Percentiles rank a stretch among this genome's conserved stretches.
Evolutionary conservation across 768 basidiomycete species (phyloP).

Genomic region (Boletus tomentosulus): DNA sequence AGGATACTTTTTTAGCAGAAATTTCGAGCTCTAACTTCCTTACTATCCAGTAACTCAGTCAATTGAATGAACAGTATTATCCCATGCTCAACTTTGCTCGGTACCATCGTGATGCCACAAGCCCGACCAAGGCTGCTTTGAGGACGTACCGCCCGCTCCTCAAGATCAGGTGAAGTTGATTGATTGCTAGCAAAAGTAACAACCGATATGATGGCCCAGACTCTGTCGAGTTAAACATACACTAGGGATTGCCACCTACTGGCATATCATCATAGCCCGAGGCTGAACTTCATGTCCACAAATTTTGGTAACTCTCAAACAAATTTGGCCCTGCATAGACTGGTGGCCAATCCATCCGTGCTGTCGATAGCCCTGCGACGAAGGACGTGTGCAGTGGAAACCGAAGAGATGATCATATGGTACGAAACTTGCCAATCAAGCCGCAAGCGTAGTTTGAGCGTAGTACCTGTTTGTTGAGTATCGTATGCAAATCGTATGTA

Average conservation of each 20-base stretch:
- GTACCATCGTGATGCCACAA: neutral
- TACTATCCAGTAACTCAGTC: neutral
- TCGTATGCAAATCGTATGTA: too few species aligned
- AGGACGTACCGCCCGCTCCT: neutral
- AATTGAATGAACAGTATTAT: neutral
- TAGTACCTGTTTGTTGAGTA: neutral
- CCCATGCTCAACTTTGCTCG: neutral
- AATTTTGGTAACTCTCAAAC: neutral
- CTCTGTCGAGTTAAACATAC: neutral
- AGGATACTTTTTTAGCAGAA: neutral
- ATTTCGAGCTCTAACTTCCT: too few species aligned
- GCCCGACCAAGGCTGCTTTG: neutral
- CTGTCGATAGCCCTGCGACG: neutral
- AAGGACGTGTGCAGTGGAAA: neutral
- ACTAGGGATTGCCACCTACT: neutral
- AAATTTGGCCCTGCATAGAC: too few species aligned
- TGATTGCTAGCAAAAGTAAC: neutral
- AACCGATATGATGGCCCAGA: neutral
- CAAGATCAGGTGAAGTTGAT: neutral
- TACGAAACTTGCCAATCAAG: neutral
- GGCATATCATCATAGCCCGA: neutral
- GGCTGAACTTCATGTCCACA: neutral
- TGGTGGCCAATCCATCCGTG: neutral
- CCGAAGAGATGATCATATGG: neutral
- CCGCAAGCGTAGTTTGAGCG: too few species aligned